phyloP scores from a whole-genome alignment of 192 early-diverging fungal genomes.

The Entomortierella chlamydospora region DNA sequence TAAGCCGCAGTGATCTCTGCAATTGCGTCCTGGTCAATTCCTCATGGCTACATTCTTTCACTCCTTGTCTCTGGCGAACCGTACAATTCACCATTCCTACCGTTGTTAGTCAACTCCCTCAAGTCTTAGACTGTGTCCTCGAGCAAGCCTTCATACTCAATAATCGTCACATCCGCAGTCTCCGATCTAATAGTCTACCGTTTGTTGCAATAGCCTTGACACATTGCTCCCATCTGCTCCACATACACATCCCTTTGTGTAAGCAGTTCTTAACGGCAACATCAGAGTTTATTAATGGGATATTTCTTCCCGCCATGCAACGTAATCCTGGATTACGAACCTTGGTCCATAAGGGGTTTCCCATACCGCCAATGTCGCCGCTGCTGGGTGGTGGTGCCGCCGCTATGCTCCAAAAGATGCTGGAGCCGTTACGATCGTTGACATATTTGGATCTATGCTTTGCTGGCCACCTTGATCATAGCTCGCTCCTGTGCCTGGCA shows the following conservation, averaged over 20 bases:
- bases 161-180: not conserved
- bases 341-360: not conserved
- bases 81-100: not conserved
- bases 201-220: not conserved
- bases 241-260: not conserved
- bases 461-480: too few relatives aligned
- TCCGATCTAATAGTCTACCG: not conserved
- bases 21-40: not conserved
- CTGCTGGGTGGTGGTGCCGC: too few relatives aligned
- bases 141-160: not conserved
- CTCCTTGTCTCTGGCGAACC: not conserved
- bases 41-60: not conserved
- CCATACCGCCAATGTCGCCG: too few relatives aligned
- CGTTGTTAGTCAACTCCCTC: not conserved
- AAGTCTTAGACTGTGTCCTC: not conserved
- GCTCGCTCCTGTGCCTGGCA: too few relatives aligned
- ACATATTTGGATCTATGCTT: too few relatives aligned
- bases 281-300: not conserved
- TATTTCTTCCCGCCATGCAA: not conserved
- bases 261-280: too few relatives aligned
- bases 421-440: too few relatives aligned
- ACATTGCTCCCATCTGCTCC: not conserved
- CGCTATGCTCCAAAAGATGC: too few relatives aligned
- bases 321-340: not conserved
- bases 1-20: not conserved